Evolutionary conservation across 1,139 yeast genomes (phyloP), one percentile per base, ranked within the genome.

Genomic region (Candida neerlandica): DNA sequence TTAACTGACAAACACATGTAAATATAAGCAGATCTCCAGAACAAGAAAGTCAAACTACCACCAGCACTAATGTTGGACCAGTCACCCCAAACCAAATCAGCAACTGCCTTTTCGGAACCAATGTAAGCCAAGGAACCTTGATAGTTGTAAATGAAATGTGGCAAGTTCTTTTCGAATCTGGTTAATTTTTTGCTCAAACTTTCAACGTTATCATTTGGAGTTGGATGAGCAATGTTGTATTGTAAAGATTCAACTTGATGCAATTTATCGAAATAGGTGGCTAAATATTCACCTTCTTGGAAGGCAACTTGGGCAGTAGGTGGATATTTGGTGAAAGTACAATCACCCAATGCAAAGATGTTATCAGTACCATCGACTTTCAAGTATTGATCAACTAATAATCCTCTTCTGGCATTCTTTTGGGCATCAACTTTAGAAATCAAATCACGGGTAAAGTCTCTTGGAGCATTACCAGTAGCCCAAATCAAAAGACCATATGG

Each of bases 291-390:
- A 64, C 97, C 97, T 72, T 91, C 94, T 76, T 92, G 97, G 75
- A 90, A 86, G 43, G 98, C 98, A 52, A 91, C 97, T 78, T 92
- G 97, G 44, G 97, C 98, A 51, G 97, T 92, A 58, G 98, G 97
- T 46, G 97, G 96, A 58, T 81, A 84, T 67, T 91, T 91, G 58
- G 95, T 88, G 70, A 85, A 82, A 43, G 97, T 88, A 77, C 97
- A 91, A 75, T 92, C 98, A 65, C 98, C 98, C 55, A 92, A 73
- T 44, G 96, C 97, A 72, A 79, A 92, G 59, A 92, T 84, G 58
- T 89, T 89, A 60, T 81, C 81, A 44, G 94, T 81, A 64, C 98
- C 98, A 62, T 89, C 82, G 45, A 91, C 88, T 65, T 86, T 86
- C 60, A 91, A 77, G 67, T 81, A 84, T 55, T 89, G 96, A 70